Base-by-base conservation (phyloP, 352 stramenopile genomes). In the Pythium apleroticum region DNA sequence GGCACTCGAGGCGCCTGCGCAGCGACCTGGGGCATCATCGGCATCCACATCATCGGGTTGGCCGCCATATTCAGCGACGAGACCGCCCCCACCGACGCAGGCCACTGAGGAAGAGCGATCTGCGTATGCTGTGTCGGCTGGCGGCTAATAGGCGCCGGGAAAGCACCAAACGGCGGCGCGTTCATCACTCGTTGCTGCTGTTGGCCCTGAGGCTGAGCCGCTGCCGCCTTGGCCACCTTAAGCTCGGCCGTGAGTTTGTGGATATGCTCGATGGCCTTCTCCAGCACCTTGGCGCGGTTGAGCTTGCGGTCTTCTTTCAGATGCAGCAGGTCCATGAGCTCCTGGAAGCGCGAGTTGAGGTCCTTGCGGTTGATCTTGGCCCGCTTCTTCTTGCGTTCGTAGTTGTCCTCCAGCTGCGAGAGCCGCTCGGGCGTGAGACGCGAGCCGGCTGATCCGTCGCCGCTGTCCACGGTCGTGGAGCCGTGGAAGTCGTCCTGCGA, bases 321-420 rank as follows among this genome's bases (percentile, higher is more conserved):
- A 17, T 82, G 69, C 20, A 86, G 60, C 35, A 89, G 66, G 37
- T 86, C 75, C 80, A 89, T 89, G 57, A 89, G 73, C 55, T 87
- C 76, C 68, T 86, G 74, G 59, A 89, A 89, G 33, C 76, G 70
- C 52, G 80, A 80, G 60, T 89, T 89, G 28, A 89, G 60, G 43
- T 89, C 80, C 35, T 81, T 75, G 33, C 80, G 74, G 62, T 89
- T 89, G 72, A 89, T 86, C 63, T 89, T 89, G 35, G 80, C 80
- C 52, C 80, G 77, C 52, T 86, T 89, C 67, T 89, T 89, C 65
- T 89, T 89, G 30, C 77, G 72, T 52, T 89, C 80, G 56, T 89
- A 89, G 54, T 89, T 89, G 70, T 79, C 79, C 37, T 89, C 80
- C 4, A 86, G 65, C 52, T 88, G 77, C 49, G 80, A 53, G 39